phyloP scores from a whole-genome alignment of 352 stramenopile genomes.

The Globisporangium cylindrosporum region DNA sequence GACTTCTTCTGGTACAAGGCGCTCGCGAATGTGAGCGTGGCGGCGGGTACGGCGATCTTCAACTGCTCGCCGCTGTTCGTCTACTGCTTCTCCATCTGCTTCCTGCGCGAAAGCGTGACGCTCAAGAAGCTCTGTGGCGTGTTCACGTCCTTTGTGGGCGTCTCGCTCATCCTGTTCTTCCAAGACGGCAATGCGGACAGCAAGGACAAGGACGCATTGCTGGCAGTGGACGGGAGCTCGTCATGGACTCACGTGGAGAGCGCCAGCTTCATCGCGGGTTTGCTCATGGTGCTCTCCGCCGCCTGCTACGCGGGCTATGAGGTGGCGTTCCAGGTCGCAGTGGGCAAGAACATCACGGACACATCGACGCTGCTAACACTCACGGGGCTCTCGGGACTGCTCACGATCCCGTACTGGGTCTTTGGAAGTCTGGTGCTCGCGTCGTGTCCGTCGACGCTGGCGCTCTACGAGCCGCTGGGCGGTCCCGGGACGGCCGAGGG shows the following conservation, averaged over 20 bases:
- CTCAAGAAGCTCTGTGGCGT: not conserved
- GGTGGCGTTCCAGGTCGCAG: not conserved
- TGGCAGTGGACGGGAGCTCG: not conserved
- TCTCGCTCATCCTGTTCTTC: not conserved
- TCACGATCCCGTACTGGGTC: not conserved
- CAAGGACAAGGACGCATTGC: not conserved
- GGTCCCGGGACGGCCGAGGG: not conserved
- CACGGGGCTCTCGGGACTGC: not conserved
- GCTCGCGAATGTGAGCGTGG: not conserved
- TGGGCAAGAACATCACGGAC: not conserved
- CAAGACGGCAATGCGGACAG: not conserved
- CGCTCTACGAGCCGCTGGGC: not conserved
- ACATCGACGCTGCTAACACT: not conserved
- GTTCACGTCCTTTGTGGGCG: not conserved
- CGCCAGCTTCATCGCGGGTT: not conserved
- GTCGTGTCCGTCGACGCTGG: not conserved
- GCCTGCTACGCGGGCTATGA: not conserved
- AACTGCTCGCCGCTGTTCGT: not conserved
- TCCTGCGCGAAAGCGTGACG: not conserved
- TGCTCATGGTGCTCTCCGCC: not conserved
- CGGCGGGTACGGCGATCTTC: not conserved
- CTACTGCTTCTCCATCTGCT: not conserved
- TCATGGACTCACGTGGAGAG: not conserved
- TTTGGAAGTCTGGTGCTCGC: not conserved
- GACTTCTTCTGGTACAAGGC: constrained; percentile 1